Percentiles rank a stretch among this genome's conserved stretches.
Conservation (phyloP, 2,329 filamentous ascomycete species). For the Claviceps spartinae region DNA sequence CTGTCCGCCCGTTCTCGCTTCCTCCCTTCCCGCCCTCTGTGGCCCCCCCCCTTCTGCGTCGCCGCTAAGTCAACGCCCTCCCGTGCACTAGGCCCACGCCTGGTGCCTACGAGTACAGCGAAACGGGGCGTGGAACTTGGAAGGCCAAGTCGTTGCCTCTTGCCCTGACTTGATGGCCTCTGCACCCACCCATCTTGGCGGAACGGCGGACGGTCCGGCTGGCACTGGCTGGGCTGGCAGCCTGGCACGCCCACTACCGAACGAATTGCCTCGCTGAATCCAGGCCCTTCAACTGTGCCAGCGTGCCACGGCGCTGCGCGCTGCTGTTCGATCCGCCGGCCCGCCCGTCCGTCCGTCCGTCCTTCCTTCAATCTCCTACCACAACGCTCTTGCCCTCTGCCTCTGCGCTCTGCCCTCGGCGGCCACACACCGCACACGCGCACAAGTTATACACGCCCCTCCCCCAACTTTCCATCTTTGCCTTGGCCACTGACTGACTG, state of each 20-base stretch:
- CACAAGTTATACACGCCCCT: background rate
- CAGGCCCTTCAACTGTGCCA: background rate
- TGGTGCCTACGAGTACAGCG: background rate
- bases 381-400: background rate
- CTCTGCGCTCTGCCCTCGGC: background rate
- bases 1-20: constrained; percentile 2
- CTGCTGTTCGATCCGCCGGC: background rate
- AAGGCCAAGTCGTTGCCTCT: too few relatives aligned
- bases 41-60: constrained; percentile 5
- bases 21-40: constrained; percentile 3
- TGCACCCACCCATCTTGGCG: background rate
- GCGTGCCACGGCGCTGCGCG: background rate
- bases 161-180: background rate
- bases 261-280: background rate
- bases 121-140: background rate
- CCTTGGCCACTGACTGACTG: background rate
- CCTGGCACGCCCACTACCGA: background rate
- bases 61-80: background rate
- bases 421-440: background rate
- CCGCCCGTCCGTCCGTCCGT: background rate
- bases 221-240: background rate
- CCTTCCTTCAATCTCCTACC: constrained; percentile 2
- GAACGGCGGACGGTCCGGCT: background rate
- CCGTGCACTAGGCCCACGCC: background rate
- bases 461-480: background rate